These are phyloP conservation scores for Entoloma clypeatum DNA, from an alignment of 1,284 basidiomycete genomes.

Conservation along the genomic window DNA sequence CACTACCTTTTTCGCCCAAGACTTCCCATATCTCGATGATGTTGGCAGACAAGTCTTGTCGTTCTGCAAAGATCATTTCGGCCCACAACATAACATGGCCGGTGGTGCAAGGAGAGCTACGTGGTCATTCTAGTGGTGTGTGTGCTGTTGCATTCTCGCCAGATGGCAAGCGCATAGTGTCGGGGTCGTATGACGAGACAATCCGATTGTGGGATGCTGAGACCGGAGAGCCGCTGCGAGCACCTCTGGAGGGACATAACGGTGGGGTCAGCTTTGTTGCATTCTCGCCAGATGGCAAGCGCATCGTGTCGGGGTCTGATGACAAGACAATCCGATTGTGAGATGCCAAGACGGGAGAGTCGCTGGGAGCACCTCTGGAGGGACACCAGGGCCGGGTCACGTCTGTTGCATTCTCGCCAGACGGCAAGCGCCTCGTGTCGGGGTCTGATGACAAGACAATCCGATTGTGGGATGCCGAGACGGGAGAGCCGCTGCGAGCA, in stretches of 20 bases:
- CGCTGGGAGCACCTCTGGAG: background rate
- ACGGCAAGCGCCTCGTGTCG: constrained; percentile 15
- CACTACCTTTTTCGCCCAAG: constrained; percentile 31
- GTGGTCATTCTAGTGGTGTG: constrained; percentile 20
- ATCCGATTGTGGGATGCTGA: constrained; percentile 10
- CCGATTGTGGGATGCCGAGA: constrained; percentile 21
- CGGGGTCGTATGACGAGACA: constrained; percentile 17
- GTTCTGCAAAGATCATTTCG: constrained; percentile 10
- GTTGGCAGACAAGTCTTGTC: constrained; percentile 20
- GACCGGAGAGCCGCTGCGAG: constrained; percentile 4
- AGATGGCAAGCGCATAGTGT: constrained; percentile 17
- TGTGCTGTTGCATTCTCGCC: constrained; percentile 17
- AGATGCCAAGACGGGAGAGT: constrained; percentile 10
- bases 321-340: constrained; percentile 10
- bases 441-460: constrained; percentile 23
- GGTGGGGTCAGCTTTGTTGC: constrained; percentile 8
- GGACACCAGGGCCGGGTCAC: constrained; percentile 8
- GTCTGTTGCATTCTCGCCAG: constrained; percentile 19
- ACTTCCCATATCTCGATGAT: constrained; percentile 19
- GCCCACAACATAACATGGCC: constrained; percentile 19
- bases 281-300: constrained; percentile 10
- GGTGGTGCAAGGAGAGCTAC: constrained; percentile 20
- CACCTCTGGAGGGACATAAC: constrained; percentile 11
- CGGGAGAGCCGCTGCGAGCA: constrained; percentile 2
- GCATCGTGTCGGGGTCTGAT: constrained; percentile 10